Conservation (phyloP, 2,329 filamentous ascomycete genomes). For the Talaromyces verruculosus region DNA sequence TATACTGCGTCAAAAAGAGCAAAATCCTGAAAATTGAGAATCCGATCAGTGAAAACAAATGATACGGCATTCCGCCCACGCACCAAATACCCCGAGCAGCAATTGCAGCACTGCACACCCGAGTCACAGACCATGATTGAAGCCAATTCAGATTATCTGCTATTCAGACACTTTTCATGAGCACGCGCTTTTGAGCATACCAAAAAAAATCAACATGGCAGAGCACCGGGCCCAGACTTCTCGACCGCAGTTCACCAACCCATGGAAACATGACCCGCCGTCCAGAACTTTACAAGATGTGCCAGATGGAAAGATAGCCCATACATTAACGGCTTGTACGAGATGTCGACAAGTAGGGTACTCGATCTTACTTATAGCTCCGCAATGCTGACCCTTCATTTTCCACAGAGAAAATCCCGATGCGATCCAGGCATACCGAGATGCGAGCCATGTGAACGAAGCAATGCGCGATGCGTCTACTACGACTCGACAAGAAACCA, state of each 20-base stretch:
- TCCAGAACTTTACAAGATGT: slow-evolving; percentile 32
- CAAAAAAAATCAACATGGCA: slow-evolving; percentile 24
- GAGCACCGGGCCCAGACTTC: slow-evolving; percentile 23
- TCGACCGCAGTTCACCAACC: slow-evolving; percentile 29
- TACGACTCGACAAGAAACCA: slow-evolving; percentile 84
- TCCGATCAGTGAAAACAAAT: not conserved
- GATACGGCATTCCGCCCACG: not conserved
- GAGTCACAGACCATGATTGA: slow-evolving; percentile 16
- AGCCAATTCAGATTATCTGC: not conserved
- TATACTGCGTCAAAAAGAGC: not conserved
- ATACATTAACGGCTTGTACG: slow-evolving; percentile 52
- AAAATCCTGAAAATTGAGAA: not conserved
- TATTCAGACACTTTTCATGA: not conserved
- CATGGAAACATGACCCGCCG: slow-evolving; percentile 29
- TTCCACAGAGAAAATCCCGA: slow-evolving; percentile 79
- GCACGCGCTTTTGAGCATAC: not conserved
- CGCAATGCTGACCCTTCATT: slow-evolving; percentile 1
- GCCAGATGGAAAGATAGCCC: slow-evolving; percentile 44
- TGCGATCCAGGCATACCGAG: slow-evolving; percentile 91
- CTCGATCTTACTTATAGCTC: slow-evolving; percentile 3
- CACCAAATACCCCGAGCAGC: not conserved
- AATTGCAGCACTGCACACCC: not conserved
- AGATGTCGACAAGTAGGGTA: slow-evolving; percentile 49
- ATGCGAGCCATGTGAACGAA: slow-evolving; percentile 89
- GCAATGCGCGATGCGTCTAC: slow-evolving; percentile 90